Percentiles rank a stretch among this genome's conserved stretches.
These are phyloP conservation scores for Cystofilobasidium macerans DNA, from an alignment of 768 basidiomycete species.

Conservation along the genomic window DNA sequence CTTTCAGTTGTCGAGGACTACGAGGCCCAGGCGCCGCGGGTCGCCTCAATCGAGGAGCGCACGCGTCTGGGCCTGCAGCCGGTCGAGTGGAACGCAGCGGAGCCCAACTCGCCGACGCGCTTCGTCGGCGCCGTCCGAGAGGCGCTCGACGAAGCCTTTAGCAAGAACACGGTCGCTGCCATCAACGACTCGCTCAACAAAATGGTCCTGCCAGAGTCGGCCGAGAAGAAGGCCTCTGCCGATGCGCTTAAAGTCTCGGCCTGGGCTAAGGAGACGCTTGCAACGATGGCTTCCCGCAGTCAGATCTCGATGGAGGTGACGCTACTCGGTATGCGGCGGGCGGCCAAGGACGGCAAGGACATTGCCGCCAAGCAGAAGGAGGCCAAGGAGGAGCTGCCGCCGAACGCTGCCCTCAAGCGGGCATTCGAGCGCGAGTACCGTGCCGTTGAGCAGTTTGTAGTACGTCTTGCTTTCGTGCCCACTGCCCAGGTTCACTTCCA, in stretches of 20 bases:
- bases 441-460: conserved; percentile 23
- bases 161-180: conserved; percentile 55
- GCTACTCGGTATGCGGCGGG: conserved; percentile 63
- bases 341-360: conserved; percentile 71
- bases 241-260: conserved; percentile 44
- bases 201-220: conserved; percentile 35
- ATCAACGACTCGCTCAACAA: conserved; percentile 53
- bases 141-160: conserved; percentile 75
- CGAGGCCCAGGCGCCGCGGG: conserved; percentile 28
- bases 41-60: conserved; percentile 5
- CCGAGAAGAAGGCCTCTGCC: not conserved
- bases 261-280: conserved; percentile 68
- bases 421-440: conserved; percentile 23
- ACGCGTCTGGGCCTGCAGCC: not conserved
- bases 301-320: conserved; percentile 88
- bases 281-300: conserved; percentile 56
- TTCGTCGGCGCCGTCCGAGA: conserved; percentile 51
- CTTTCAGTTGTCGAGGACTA: conserved; percentile 49
- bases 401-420: conserved; percentile 57
- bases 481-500: not conserved
- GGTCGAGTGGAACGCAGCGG: conserved; percentile 25
- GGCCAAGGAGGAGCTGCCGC: conserved; percentile 85
- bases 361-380: conserved; percentile 80
- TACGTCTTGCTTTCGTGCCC: conserved; percentile 4
- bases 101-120: conserved; percentile 30